Evolutionary conservation across 805 yeast genomes (phyloP).

Genomic region (Yarrowia sp.): DNA sequence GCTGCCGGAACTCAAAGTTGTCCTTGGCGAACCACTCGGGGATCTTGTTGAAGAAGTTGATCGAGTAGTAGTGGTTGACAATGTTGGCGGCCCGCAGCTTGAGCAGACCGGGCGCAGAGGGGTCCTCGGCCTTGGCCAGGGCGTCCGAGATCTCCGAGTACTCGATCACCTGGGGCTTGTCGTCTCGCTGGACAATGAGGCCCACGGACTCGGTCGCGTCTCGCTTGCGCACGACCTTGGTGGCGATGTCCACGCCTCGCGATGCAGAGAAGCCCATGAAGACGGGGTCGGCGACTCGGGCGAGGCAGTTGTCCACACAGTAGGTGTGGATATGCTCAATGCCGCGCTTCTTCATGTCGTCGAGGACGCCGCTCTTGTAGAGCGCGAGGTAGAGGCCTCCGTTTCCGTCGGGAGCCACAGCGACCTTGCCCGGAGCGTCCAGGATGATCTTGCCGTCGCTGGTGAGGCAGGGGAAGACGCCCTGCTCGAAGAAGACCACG

Average conservation of each 20-base stretch:
- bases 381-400: slow-evolving; percentile 94
- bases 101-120: slow-evolving; percentile 50
- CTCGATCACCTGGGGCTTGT: slow-evolving; percentile 85
- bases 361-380: slow-evolving; percentile 56
- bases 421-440: slow-evolving; percentile 53
- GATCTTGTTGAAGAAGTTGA: slow-evolving; percentile 61
- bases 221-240: slow-evolving; percentile 92
- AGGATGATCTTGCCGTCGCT: slow-evolving; percentile 70
- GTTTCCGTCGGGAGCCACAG: slow-evolving; percentile 95
- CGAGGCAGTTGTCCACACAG: slow-evolving; percentile 93
- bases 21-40: slow-evolving; percentile 54
- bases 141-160: slow-evolving; percentile 84
- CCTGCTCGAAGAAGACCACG: slow-evolving; percentile 85
- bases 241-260: slow-evolving; percentile 70
- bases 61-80: slow-evolving; percentile 93
- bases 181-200: slow-evolving; percentile 62
- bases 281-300: slow-evolving; percentile 88
- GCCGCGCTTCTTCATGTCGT: slow-evolving; percentile 64
- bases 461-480: slow-evolving; percentile 87
- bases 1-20: slow-evolving; percentile 44
- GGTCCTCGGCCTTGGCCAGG: slow-evolving; percentile 64
- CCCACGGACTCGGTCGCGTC: slow-evolving; percentile 89
- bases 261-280: slow-evolving; percentile 80
- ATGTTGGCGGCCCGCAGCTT: slow-evolving; percentile 91
- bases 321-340: slow-evolving; percentile 92